Evolutionary conservation across 805 yeast genomes (phyloP).

Genomic region (Starmerella sp.): DNA sequence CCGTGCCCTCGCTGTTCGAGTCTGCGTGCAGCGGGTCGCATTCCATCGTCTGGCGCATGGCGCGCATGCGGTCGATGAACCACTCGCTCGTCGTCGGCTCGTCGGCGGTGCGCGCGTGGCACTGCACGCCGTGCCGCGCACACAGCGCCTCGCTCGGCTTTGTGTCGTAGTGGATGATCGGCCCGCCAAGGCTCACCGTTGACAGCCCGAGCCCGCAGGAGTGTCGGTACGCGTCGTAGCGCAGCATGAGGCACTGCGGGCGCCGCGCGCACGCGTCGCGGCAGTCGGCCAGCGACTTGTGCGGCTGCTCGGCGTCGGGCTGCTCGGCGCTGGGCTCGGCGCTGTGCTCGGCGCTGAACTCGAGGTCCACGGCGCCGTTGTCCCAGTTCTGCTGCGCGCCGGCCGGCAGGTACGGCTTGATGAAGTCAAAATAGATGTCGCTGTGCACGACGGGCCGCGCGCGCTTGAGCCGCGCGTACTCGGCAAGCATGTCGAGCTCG

Average conservation of each 20-base stretch:
- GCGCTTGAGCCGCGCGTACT: constrained; percentile 19
- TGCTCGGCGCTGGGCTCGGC: constrained; percentile 6
- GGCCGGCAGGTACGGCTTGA: constrained; percentile 18
- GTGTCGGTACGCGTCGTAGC: constrained; percentile 22
- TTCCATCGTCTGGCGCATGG: constrained; percentile 20
- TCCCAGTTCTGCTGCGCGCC: constrained; percentile 25
- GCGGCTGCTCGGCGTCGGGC: constrained; percentile 12
- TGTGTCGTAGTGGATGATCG: constrained; percentile 19
- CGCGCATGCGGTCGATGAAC: constrained; percentile 22
- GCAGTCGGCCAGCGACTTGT: constrained; percentile 21
- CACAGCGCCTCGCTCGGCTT: constrained; percentile 11
- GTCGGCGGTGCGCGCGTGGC: constrained; percentile 10
- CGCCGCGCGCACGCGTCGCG: constrained; percentile 18
- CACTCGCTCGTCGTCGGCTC: constrained; percentile 24
- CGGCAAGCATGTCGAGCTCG: constrained; percentile 22
- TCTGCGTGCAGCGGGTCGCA: constrained; percentile 24
- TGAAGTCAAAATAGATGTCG: constrained; percentile 25
- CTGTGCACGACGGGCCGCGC: constrained; percentile 15
- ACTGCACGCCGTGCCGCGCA: constrained; percentile 10
- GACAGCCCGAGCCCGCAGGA: constrained; percentile 26
- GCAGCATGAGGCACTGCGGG: constrained; percentile 23
- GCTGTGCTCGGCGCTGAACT: constrained; percentile 9
- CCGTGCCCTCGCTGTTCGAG: constrained; percentile 21
- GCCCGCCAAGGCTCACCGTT: constrained; percentile 24
- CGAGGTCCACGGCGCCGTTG: constrained; percentile 22